These are phyloP conservation scores for Diaporthe nobilis DNA, from an alignment of 2,329 filamentous ascomycete genomes.

Conservation along the genomic window DNA sequence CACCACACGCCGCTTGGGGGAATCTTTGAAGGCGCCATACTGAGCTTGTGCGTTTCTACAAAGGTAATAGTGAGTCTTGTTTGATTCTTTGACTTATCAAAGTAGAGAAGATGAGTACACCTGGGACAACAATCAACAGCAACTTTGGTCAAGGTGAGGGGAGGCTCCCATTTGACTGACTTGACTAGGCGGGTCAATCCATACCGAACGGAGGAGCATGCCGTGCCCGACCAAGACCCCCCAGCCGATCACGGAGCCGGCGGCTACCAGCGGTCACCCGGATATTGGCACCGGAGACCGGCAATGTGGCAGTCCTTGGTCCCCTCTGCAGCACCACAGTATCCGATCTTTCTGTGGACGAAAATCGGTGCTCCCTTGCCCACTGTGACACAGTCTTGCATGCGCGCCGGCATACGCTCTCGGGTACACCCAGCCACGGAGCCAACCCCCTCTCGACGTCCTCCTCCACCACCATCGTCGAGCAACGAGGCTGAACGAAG, in stretches of 20 bases:
- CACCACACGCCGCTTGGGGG: conserved; percentile 51
- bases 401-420: no score
- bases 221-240: neutral
- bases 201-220: neutral
- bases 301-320: neutral
- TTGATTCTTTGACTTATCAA: neutral
- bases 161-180: conserved; percentile 7
- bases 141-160: conserved; percentile 5
- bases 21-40: conserved; percentile 41
- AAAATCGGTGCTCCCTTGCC: neutral
- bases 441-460: neutral
- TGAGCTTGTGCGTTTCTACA: neutral
- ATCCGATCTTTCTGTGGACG: neutral
- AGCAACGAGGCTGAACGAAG: no score
- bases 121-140: neutral
- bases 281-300: conserved; percentile 22
- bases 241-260: conserved; percentile 36
- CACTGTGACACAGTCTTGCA: neutral
- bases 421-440: neutral
- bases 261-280: conserved; percentile 29
- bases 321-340: conserved; percentile 1
- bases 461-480: neutral
- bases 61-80: neutral
- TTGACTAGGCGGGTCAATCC: conserved; percentile 19
- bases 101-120: neutral